Percentiles rank a stretch among this genome's conserved stretches.
phyloP scores from a whole-genome alignment of 768 basidiomycete species.

The Suillus sp. region DNA sequence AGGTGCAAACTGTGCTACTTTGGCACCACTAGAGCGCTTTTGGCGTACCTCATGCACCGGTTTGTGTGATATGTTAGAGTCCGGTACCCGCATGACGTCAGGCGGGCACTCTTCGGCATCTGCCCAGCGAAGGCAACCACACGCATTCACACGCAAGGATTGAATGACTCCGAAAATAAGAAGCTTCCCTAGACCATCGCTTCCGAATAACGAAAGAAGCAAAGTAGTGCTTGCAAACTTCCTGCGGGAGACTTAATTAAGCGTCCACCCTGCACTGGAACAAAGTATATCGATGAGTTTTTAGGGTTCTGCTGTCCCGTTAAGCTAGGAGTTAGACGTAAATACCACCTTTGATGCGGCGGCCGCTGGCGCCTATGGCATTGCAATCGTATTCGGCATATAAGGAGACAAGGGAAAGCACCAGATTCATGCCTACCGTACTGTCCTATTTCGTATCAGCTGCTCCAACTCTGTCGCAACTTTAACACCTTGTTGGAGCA shows the following conservation, averaged over 20 bases:
- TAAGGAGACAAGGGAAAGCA: neutral
- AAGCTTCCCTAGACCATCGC: neutral
- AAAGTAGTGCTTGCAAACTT: too few species aligned
- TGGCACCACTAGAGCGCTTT: neutral
- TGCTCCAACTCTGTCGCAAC: neutral
- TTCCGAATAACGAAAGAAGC: neutral
- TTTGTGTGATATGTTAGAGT: neutral
- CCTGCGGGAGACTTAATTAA: neutral
- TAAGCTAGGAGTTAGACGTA: neutral
- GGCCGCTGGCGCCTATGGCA: neutral
- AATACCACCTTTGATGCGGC: neutral
- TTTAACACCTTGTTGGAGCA: neutral
- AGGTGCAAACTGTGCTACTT: neutral
- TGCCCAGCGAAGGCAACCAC: neutral
- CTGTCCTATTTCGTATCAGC: neutral
- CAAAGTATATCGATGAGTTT: neutral
- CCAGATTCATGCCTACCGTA: neutral
- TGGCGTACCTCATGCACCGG: neutral
- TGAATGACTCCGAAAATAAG: neutral
- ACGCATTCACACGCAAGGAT: neutral
- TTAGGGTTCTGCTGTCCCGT: neutral
- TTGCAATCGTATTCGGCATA: neutral
- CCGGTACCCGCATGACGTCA: neutral
- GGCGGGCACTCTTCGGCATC: neutral
- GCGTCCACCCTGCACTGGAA: neutral